phyloP scores from a whole-genome alignment of 2,329 filamentous ascomycete genomes.

The Alternaria gaisen region DNA sequence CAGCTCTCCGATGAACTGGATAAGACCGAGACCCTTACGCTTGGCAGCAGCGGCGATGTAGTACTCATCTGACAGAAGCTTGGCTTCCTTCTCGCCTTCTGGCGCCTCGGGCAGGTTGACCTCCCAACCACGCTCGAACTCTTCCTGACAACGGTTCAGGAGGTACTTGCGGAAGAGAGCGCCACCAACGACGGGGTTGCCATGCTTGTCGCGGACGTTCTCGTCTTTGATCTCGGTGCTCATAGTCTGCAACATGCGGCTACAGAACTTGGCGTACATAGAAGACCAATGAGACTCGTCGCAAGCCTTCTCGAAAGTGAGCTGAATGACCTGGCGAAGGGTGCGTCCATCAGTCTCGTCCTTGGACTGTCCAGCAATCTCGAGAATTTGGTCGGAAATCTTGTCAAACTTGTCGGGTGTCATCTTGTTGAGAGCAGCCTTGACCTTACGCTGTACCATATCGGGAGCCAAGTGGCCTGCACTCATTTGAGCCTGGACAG shows the following conservation, averaged over 20 bases:
- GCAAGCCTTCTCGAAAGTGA: slow-evolving; percentile 98
- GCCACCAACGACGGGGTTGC: slow-evolving; percentile 88
- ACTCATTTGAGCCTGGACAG: slow-evolving; percentile 38
- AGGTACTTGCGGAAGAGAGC: slow-evolving; percentile 98
- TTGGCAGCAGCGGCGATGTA: slow-evolving; percentile 94
- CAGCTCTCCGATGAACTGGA: slow-evolving; percentile 98
- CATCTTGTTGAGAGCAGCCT: slow-evolving; percentile 99
- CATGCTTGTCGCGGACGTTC: slow-evolving; percentile 89
- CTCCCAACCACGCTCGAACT: slow-evolving; percentile 98
- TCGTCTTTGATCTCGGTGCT: slow-evolving; percentile 91
- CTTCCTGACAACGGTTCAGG: slow-evolving; percentile 97
- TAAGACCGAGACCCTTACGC: slow-evolving; percentile 93
- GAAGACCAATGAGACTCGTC: slow-evolving; percentile 98
- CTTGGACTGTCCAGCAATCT: slow-evolving; percentile 94
- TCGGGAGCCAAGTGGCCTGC: slow-evolving; percentile 77
- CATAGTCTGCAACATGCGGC: slow-evolving; percentile 90
- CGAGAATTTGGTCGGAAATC: slow-evolving; percentile 90
- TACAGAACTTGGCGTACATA: slow-evolving; percentile 99
- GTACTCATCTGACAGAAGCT: slow-evolving; percentile 94
- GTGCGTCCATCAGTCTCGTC: slow-evolving; percentile 94
- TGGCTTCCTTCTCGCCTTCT: slow-evolving; percentile 82
- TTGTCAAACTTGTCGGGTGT: slow-evolving; percentile 98
- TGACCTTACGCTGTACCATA: slow-evolving; percentile 98
- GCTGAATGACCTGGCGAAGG: slow-evolving; percentile 95
- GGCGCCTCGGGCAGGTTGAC: slow-evolving; percentile 80